Percentiles rank a stretch among this genome's conserved stretches.
Conservation (phyloP, 768 basidiomycete species). For the Lenzites betulinus region DNA sequence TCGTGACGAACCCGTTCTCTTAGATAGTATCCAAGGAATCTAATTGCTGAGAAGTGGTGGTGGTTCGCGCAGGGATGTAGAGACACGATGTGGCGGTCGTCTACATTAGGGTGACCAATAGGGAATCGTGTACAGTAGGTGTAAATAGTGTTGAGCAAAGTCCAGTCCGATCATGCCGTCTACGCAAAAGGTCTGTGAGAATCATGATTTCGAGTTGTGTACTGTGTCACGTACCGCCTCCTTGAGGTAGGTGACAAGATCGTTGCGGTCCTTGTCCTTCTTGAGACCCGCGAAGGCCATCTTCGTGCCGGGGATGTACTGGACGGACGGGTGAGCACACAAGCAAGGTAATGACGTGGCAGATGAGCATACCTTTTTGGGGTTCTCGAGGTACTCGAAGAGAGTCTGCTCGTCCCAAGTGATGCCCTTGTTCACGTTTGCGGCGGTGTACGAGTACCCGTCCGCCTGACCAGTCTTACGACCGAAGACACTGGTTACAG, state of each 20-base stretch:
- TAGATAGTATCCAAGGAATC: slow-evolving; percentile 10
- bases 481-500: slow-evolving; percentile 66
- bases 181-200: slow-evolving; percentile 5
- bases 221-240: slow-evolving; percentile 66
- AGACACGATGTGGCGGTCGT: slow-evolving; percentile 23
- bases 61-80: not conserved
- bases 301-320: slow-evolving; percentile 97
- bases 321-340: not conserved
- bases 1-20: not conserved
- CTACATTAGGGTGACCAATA: slow-evolving; percentile 27
- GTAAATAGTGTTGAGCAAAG: slow-evolving; percentile 11
- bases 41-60: slow-evolving; percentile 10
- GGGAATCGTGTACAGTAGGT: slow-evolving; percentile 14
- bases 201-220: not conserved
- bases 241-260: slow-evolving; percentile 87
- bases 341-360: slow-evolving; percentile 11
- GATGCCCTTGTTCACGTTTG: slow-evolving; percentile 94
- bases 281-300: slow-evolving; percentile 99
- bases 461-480: slow-evolving; percentile 85
- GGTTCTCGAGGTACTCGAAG: slow-evolving; percentile 95
- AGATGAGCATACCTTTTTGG: slow-evolving; percentile 77
- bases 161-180: slow-evolving; percentile 16
- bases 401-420: slow-evolving; percentile 86
- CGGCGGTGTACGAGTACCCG: slow-evolving; percentile 89
- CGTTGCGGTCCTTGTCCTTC: slow-evolving; percentile 97